Evolutionary conservation across 768 basidiomycete genomes (phyloP).

Genomic region (Podaxis mareebaensis): DNA sequence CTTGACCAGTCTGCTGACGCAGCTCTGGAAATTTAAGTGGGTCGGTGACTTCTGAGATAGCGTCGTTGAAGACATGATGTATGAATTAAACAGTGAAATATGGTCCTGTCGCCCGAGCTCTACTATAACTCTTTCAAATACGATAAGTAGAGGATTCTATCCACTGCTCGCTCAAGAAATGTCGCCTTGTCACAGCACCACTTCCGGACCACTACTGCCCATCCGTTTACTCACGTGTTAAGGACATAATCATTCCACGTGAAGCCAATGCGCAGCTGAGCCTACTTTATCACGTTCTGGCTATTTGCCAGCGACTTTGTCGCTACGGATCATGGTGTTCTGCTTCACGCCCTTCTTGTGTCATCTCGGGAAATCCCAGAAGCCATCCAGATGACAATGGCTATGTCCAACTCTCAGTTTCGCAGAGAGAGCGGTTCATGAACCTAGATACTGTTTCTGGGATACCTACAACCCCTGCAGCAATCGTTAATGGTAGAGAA

Average conservation of each 20-base stretch:
- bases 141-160: too few relatives aligned
- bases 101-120: not conserved
- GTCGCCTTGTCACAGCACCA: too few relatives aligned
- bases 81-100: not conserved
- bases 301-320: too few relatives aligned
- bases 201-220: too few relatives aligned
- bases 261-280: too few relatives aligned
- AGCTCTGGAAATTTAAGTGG: not conserved
- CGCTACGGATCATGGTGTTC: too few relatives aligned
- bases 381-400: not conserved
- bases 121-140: not conserved
- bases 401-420: not conserved
- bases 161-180: too few relatives aligned
- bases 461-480: not conserved
- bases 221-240: too few relatives aligned
- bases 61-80: not conserved
- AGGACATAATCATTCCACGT: too few relatives aligned
- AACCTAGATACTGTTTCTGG: not conserved
- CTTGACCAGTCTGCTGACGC: not conserved
- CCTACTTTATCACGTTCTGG: too few relatives aligned
- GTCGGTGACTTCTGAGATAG: not conserved
- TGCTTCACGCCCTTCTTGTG: too few relatives aligned
- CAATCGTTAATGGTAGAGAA: not conserved
- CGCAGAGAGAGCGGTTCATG: not conserved
- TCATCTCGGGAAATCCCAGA: too few relatives aligned